Conservation (phyloP, 805 yeast species). For the Candida ortonii region DNA sequence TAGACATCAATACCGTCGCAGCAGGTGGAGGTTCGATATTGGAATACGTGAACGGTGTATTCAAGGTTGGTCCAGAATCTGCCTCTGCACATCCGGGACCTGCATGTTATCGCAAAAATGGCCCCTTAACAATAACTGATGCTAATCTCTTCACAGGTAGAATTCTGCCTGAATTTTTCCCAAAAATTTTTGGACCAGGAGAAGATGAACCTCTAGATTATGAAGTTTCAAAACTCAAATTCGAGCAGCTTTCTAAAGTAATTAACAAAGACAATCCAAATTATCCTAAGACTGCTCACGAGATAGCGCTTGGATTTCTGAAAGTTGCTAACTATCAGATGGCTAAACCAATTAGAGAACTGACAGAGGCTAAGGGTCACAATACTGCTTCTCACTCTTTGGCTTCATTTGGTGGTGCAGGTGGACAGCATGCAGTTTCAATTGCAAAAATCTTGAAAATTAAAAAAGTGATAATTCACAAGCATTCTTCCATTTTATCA, state of each 20-base stretch:
- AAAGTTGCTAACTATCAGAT: conserved; percentile 79
- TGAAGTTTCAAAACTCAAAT: conserved; percentile 49
- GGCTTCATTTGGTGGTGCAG: conserved; percentile 86
- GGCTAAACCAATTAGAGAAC: conserved; percentile 77
- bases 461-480: conserved; percentile 61
- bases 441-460: conserved; percentile 70
- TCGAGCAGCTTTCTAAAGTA: conserved; percentile 47
- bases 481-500: conserved; percentile 47
- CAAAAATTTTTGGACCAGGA: conserved; percentile 76
- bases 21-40: conserved; percentile 59
- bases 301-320: conserved; percentile 74
- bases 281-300: conserved; percentile 48
- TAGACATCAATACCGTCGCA: conserved; percentile 33
- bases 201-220: conserved; percentile 66
- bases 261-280: conserved; percentile 45
- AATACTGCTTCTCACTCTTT: conserved; percentile 58
- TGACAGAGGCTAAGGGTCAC: conserved; percentile 79
- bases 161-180: conserved; percentile 66
- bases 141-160: conserved; percentile 74
- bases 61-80: conserved; percentile 79
- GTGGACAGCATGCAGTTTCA: conserved; percentile 80
- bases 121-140: conserved; percentile 82
- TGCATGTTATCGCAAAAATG: conserved; percentile 77
- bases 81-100: conserved; percentile 89
- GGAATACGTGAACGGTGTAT: conserved; percentile 63